Base-by-base conservation (phyloP, 805 yeast genomes). In the Sungouiella blattae region DNA sequence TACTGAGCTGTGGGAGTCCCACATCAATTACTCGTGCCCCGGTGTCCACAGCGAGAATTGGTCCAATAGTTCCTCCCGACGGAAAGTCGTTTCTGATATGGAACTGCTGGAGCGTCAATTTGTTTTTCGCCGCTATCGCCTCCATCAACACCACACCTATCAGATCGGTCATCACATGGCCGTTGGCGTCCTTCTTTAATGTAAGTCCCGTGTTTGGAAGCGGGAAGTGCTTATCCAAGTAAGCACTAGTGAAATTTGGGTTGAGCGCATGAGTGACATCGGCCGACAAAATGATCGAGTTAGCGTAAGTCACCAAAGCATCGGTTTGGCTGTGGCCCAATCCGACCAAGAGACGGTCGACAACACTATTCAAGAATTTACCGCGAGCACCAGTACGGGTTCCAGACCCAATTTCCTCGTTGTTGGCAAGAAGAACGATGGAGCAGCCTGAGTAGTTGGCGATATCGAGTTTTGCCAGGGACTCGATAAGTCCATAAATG, bases 51-150 rank as follows among this genome's bases (percentile, higher is more conserved):
- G 68, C 60, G 44, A 67, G 44, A 32, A 57, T 55, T 2, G 73
- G 72, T 1, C 73, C 73, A 31, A 67, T 67, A 9, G 73, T 67
- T 8, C 69, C 60, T 3, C 73, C 73, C 3, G 67, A 60, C 13
- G 65, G 50, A n/a, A 53, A 50, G 37, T 63, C 71, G 40, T 67
- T 67, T 16, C 69, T 50, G 18, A 66, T 59, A 36, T 67, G 72
- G 37, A 67, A 67, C 20, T 47, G 50, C 39, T 67, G 73, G 18
- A 67, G 40, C 23, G 52, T 42, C 4, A 60, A 49, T 12, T 45
- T 52, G 28, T 55, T 43, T 17, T 39, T 37, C 7, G 39, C 22
- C 8, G 62, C 55, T n/a, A 66, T 47, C 9, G 43, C 27, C 27
- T 47, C 36, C 40, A 66, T 36, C 9, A 66, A 46, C 5, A 44